A percentile compares a stretch with the other conserved stretches of the same genome.
Evolutionary conservation across 768 basidiomycete species (phyloP).

Genomic region (Coprinopsis marcescibilis): DNA sequence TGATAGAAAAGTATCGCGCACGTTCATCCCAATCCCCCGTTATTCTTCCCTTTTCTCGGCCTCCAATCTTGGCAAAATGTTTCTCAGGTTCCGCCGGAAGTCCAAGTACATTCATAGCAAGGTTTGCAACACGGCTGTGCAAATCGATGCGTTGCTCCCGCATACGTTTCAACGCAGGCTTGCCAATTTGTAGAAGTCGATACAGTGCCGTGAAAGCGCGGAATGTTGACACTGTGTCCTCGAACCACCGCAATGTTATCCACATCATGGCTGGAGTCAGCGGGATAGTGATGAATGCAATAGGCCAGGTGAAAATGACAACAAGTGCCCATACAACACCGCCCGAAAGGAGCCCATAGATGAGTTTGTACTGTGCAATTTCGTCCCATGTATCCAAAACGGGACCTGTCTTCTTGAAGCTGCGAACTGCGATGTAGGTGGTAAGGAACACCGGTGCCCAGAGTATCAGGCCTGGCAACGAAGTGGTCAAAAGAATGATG

Average conservation of each 20-base stretch:
- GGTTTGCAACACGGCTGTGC: constrained; percentile 58
- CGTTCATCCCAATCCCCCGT: constrained; percentile 63
- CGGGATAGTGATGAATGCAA: constrained; percentile 50
- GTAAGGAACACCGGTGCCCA: constrained; percentile 78
- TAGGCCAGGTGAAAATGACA: constrained; percentile 59
- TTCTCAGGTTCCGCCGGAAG: constrained; percentile 67
- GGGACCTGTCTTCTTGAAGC: constrained; percentile 68
- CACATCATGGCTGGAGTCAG: constrained; percentile 77
- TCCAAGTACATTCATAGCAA: constrained; percentile 52
- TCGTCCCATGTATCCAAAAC: constrained; percentile 87
- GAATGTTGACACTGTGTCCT: constrained; percentile 75
- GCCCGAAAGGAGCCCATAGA: constrained; percentile 75
- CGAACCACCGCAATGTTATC: constrained; percentile 85
- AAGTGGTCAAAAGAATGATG: constrained; percentile 53
- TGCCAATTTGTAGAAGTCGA: constrained; percentile 59
- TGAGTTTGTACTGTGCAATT: constrained; percentile 84
- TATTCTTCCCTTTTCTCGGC: constrained; percentile 67
- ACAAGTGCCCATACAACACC: constrained; percentile 56
- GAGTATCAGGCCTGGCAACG: constrained; percentile 70
- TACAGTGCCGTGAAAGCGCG: constrained; percentile 63
- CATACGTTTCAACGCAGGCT: constrained; percentile 47
- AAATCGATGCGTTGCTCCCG: constrained; percentile 49
- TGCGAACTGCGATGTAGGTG: constrained; percentile 63
- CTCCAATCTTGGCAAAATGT: constrained; percentile 54
- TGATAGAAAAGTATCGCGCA: constrained; percentile 74